phyloP scores from a whole-genome alignment of 331 rosid species.

The Erythrophleum ivorense region DNA sequence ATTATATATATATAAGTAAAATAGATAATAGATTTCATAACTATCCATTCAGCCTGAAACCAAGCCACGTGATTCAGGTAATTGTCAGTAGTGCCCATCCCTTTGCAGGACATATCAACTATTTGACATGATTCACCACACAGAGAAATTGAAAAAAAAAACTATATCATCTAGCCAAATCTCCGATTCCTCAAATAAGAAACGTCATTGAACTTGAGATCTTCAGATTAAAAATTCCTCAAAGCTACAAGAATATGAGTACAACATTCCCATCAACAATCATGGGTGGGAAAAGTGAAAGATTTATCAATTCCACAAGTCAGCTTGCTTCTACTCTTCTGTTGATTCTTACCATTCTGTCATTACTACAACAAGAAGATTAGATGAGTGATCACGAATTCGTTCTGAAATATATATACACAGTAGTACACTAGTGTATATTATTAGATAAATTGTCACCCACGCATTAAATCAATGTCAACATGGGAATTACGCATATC shows the following conservation, averaged over 20 bases:
- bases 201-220: conserved; percentile 33
- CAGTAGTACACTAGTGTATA: conserved; percentile 46
- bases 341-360: conserved; percentile 39
- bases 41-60: too few species aligned
- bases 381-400: conserved; percentile 52
- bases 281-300: conserved; percentile 36
- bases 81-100: neutral
- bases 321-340: conserved; percentile 59
- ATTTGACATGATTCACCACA: neutral
- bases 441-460: conserved; percentile 51
- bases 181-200: neutral
- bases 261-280: conserved; percentile 53
- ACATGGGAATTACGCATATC: conserved; percentile 80
- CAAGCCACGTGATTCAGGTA: neutral
- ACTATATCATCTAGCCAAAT: neutral
- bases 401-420: conserved; percentile 42
- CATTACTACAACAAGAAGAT: conserved; percentile 54
- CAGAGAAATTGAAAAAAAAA: neutral
- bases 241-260: conserved; percentile 43
- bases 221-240: conserved; percentile 43
- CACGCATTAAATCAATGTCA: conserved; percentile 97
- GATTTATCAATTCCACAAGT: conserved; percentile 47
- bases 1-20: too few species aligned
- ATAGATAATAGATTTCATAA: too few species aligned
- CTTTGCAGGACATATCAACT: neutral